Base-by-base conservation (phyloP, 2,329 filamentous ascomycete genomes). In the Aspergillus sp. region DNA sequence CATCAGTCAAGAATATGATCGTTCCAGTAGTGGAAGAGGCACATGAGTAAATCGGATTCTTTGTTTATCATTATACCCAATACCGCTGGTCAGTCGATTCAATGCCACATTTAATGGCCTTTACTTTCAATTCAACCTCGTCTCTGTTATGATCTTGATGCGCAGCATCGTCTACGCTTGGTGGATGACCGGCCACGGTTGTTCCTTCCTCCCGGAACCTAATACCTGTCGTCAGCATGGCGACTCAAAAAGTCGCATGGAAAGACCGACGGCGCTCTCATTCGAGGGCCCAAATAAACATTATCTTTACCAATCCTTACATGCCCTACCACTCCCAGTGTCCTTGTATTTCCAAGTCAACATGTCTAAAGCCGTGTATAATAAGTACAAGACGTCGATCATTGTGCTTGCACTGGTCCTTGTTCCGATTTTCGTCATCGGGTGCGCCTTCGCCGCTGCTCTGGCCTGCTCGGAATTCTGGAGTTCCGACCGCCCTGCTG, bases 361-460 rank as follows among this genome's bases (percentile, higher is more conserved):
- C 57, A 76, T 72, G 69, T 56, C 68, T 64, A 69, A 67, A 59
- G 65, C 58, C 49, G 58, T 70, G 63, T 69, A 67, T 29, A 62
- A 67, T 57, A 65, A 71, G 61, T 67, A 71, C 63, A 75, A 72
- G 65, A 76, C 68, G 57, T 69, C 71, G 57, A 69, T 74, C 65
- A 75, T 79, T 63, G 67, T 81, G 65, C 71, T 79, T 59, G 75
- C 75, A 58, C 71, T 82, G 62, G 73, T 82, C 58, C 68, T 82
- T 51, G 76, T 82, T 56, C 80, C 80, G 46, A 80, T 82, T 60
- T 67, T 77, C 57, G 72, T 82, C 42, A 73, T 81, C 50, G 72
- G 78, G 45, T 68, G 68, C 56, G 65, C 74, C 42, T 67, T 80
- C 42, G 69, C 74, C 55, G 56, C 77, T n/a, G 69, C 75, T 45